Base-by-base conservation (phyloP, 2,329 filamentous ascomycete genomes). In the Orbilia oligospora region DNA sequence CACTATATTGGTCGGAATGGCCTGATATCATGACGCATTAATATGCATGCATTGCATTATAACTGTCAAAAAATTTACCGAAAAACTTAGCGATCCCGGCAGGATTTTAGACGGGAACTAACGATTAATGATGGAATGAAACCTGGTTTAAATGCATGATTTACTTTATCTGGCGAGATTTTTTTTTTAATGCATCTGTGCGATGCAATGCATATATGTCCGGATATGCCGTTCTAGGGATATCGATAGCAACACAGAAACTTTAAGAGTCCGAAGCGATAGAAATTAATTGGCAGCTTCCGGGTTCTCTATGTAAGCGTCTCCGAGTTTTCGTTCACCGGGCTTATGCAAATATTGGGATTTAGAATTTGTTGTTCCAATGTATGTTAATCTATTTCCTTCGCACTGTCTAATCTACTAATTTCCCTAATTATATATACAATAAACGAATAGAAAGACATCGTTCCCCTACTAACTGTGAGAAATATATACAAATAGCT, bases 401-500 rank as follows among this genome's bases (percentile, higher is more conserved):
- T 30, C 10, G 33, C 53, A 22, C 30, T 38, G 38, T 56, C 53
- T 58, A 58, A 20, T 58, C 53, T 38, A n/a, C 53, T 18, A 36
- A 22, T 22, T 18, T 58, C 33, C n/a, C 30, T 58, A 58, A 16
- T 14, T 46, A 36, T 58, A 58, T 58, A 22, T 58, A 58, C 30
- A 58, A 22, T 38, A 36, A 22, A 58, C 10, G n/a, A 58, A 41
- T 20, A 20, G 36, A 38, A 20, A 22, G n/a, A 30, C 53, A 58
- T 58, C 53, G 53, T 55, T 41, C 16, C 53, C 10, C 16, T 3
- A 58, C 53, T 6, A 36, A 33, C 36, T 61, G 56, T 61, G 56
- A 61, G 36, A 61, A 61, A 61, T 61, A 61, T 61, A 36, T 61
- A 61, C 56, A 61, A 44, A 61, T 41, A 61, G 36, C 56, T n/a